These are phyloP conservation scores for Aquilaria malaccensis DNA, from an alignment of 345 rosid species.

Conservation along the genomic window DNA sequence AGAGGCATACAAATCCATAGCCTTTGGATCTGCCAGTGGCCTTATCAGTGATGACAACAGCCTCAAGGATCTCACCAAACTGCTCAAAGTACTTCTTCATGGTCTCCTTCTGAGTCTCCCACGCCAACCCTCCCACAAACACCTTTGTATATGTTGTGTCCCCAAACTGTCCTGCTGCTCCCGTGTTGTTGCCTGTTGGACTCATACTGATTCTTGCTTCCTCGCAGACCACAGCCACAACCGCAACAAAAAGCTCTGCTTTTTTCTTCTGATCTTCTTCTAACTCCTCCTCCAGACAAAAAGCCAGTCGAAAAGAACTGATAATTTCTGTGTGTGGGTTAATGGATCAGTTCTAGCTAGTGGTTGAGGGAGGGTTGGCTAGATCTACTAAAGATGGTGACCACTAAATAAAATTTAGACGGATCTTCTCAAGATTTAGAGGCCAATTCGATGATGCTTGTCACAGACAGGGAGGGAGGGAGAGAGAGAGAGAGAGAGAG, in stretches of 20 bases:
- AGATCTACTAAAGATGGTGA: slow-evolving; percentile 1
- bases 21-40: slow-evolving; percentile 99
- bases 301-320: neutral
- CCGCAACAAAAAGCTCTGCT: neutral
- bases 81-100: slow-evolving; percentile 92
- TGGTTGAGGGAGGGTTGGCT: neutral
- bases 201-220: slow-evolving; percentile 27
- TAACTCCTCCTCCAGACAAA: neutral
- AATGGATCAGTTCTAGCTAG: neutral
- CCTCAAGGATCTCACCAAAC: slow-evolving; percentile 97
- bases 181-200: slow-evolving; percentile 15
- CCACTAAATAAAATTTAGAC: neutral
- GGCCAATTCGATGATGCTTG: slow-evolving; percentile 12
- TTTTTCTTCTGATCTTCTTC: slow-evolving; percentile 3
- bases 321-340: neutral
- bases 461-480: slow-evolving; percentile 23
- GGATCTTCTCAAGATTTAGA: slow-evolving; percentile 13
- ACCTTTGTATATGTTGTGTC: slow-evolving; percentile 95
- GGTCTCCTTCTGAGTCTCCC: slow-evolving; percentile 96
- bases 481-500: slow-evolving; percentile 19
- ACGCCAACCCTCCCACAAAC: slow-evolving; percentile 96
- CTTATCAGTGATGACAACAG: slow-evolving; percentile 95
- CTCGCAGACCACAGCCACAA: slow-evolving; percentile 5
- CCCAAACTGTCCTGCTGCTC: slow-evolving; percentile 51
- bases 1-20: slow-evolving; percentile 84